Conservation (phyloP, 1,284 basidiomycete species). For the Anthracocystis setariae region DNA sequence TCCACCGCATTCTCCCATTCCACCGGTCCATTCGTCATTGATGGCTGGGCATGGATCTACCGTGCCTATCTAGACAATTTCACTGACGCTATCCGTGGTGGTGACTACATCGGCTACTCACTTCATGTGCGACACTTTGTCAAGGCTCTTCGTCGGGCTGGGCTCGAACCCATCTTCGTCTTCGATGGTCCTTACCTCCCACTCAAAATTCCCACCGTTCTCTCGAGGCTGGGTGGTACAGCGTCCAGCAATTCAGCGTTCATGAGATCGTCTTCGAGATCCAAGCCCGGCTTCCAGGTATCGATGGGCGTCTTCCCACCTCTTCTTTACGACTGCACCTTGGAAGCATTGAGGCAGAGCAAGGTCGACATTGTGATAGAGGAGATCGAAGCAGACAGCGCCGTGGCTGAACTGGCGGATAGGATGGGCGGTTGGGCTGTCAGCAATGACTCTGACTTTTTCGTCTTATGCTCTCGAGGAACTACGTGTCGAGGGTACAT, state of each 20-base stretch:
- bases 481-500: constrained; percentile 51
- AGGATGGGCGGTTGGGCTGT: constrained; percentile 51
- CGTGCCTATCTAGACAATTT: constrained; percentile 47
- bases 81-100: constrained; percentile 42
- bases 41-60: constrained; percentile 60
- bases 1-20: not conserved
- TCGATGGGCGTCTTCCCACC: constrained; percentile 49
- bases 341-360: constrained; percentile 36
- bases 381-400: constrained; percentile 55
- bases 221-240: constrained; percentile 20
- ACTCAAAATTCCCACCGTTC: constrained; percentile 47
- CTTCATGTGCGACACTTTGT: constrained; percentile 27
- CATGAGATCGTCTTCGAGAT: constrained; percentile 47
- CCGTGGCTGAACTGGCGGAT: constrained; percentile 55
- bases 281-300: constrained; percentile 41
- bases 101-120: constrained; percentile 44
- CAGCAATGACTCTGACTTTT: constrained; percentile 59
- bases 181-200: constrained; percentile 57
- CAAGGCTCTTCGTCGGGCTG: constrained; percentile 28
- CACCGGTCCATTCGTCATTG: constrained; percentile 42
- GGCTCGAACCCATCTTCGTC: constrained; percentile 55
- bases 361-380: constrained; percentile 46
- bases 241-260: constrained; percentile 45
- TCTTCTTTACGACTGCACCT: constrained; percentile 38
- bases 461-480: constrained; percentile 56